phyloP scores from a whole-genome alignment of 805 yeast species.

The Naumovozyma castellii region DNA sequence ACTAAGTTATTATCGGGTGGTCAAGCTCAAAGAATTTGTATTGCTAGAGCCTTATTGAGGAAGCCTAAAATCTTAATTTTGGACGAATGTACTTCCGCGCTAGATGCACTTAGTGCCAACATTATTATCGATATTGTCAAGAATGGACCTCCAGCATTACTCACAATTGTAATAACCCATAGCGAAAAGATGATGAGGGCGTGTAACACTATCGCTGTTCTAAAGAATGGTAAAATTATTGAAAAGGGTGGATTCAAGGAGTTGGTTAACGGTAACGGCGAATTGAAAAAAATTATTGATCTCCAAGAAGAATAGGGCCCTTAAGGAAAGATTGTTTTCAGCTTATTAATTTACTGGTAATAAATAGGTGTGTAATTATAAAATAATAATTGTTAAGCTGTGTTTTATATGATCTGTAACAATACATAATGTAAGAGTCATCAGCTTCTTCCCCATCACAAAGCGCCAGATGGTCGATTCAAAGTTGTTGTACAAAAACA shows the following conservation, averaged over 20 bases:
- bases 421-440: too few species aligned
- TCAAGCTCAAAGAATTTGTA: conserved; percentile 75
- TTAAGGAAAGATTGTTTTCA: too few species aligned
- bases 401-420: too few species aligned
- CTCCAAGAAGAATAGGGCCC: too few species aligned
- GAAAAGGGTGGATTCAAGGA: conserved; percentile 37
- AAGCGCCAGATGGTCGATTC: too few species aligned
- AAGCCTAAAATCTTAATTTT: conserved; percentile 54
- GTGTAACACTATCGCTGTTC: conserved; percentile 41
- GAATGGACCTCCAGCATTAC: conserved; percentile 32
- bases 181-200: conserved; percentile 52
- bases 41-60: conserved; percentile 71
- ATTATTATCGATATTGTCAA: conserved; percentile 42
- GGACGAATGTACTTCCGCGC: conserved; percentile 86
- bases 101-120: conserved; percentile 56
- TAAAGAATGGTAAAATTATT: conserved; percentile 40
- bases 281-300: conserved; percentile 2
- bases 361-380: too few species aligned
- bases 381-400: too few species aligned
- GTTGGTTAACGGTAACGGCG: conserved; percentile 9
- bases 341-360: too few species aligned
- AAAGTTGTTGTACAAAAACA: too few species aligned
- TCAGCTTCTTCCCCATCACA: too few species aligned
- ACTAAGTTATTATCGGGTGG: conserved; percentile 68
- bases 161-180: conserved; percentile 65